Base-by-base conservation (phyloP, 495 filamentous ascomycete genomes). In the Penicillium egyptiacum region DNA sequence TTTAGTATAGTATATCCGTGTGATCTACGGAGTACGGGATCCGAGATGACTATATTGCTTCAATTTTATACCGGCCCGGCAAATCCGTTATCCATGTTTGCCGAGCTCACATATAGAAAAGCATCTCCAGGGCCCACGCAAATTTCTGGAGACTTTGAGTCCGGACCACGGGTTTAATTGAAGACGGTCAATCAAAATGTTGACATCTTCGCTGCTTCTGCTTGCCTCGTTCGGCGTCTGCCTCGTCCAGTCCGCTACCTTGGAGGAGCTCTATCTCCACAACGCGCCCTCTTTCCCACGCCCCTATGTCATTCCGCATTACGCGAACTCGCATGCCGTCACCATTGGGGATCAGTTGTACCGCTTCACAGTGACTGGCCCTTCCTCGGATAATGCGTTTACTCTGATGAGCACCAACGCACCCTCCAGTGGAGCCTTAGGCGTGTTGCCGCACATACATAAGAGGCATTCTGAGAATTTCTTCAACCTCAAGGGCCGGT, bases 381-480 rank as follows among this genome's bases (percentile, higher is more conserved):
- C 71, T 5, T 76, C 75, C 3, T 77, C 75, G 2, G 66, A 59
- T 56, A 58, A 72, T 61, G 74, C 74, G 5, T 77, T 79, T 55
- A 72, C 67, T 25, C 59, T 80, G 49, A 69, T 77, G 55, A 65
- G 65, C 65, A 75, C 74, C 50, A 75, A 77, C 61, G 68, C 73
- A 6, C 72, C 72, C 1, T 50, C 47, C 5, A 66, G 64, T 25
- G 54, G 50, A 14, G 37, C 52, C 1, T 56, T 75, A 6, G 73
- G 74, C 35, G 69, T 79, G 10, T 60, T 76, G 10, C 75, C 76
- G 0, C 75, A 79, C 55, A 68, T 75, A 23, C 76, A 79, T 54
- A 58, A 67, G 35, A 55, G 48, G 26, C 75, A 78, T 47, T 77
- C 77, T 50, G 76, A 78, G 62, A 76, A 74, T 63, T 79, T 79